phyloP scores from a whole-genome alignment of 805 yeast species.

The Spencermartinsiella europaea region DNA sequence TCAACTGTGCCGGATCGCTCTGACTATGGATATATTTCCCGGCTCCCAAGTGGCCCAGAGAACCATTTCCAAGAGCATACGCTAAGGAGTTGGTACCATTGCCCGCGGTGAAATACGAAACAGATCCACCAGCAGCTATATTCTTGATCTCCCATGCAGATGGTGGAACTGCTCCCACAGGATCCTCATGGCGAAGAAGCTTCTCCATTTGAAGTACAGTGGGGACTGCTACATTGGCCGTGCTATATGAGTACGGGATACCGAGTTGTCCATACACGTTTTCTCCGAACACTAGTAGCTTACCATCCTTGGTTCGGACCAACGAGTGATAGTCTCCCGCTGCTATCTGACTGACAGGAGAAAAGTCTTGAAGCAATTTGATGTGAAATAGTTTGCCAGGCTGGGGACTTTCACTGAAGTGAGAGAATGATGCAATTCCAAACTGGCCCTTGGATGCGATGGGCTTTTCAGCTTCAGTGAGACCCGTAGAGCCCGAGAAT shows the following conservation, averaged over 20 bases:
- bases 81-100: conserved; percentile 23
- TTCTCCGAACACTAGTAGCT: conserved; percentile 80
- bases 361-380: conserved; percentile 47
- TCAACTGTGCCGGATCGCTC: conserved; percentile 57
- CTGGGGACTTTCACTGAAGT: conserved; percentile 51
- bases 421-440: conserved; percentile 72
- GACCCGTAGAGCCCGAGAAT: conserved; percentile 58
- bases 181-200: conserved; percentile 38
- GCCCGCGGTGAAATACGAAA: conserved; percentile 45
- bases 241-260: conserved; percentile 55
- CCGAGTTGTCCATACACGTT: conserved; percentile 86
- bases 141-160: conserved; percentile 22
- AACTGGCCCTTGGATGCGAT: conserved; percentile 60
- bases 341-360: conserved; percentile 52
- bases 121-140: conserved; percentile 66
- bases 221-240: conserved; percentile 70
- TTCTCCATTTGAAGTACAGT: conserved; percentile 41
- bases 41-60: conserved; percentile 80
- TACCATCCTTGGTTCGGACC: conserved; percentile 61
- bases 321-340: conserved; percentile 71
- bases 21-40: conserved; percentile 73
- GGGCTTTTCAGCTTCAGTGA: conserved; percentile 12
- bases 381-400: conserved; percentile 50
- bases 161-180: conserved; percentile 15
- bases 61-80: conserved; percentile 76